These are phyloP conservation scores for Podospora pseudocomata DNA, from an alignment of 495 filamentous ascomycete species.

Conservation along the genomic window DNA sequence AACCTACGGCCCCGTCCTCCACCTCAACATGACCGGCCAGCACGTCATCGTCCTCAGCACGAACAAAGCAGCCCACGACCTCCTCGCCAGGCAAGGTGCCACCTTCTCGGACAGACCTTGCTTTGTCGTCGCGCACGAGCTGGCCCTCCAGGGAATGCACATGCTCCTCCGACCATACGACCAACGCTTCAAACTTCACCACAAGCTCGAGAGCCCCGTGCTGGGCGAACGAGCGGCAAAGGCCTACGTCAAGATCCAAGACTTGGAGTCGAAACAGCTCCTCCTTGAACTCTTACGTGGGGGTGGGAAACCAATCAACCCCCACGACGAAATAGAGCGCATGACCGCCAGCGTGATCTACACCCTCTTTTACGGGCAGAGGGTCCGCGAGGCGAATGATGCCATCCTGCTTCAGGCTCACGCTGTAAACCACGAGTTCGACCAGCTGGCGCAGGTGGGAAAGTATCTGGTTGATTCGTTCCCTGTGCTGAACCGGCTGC, in stretches of 20 bases:
- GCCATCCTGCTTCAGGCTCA: slow-evolving; percentile 12
- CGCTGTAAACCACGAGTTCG: slow-evolving; percentile 14
- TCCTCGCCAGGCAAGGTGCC: slow-evolving; percentile 29
- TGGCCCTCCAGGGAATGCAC: slow-evolving; percentile 29
- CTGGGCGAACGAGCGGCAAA: slow-evolving; percentile 33
- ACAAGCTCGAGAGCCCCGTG: slow-evolving; percentile 20
- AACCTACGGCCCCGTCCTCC: slow-evolving; percentile 42
- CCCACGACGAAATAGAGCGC: slow-evolving; percentile 12
- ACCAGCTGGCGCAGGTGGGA: slow-evolving; percentile 12
- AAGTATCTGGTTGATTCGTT: slow-evolving; percentile 16
- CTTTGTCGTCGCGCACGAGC: slow-evolving; percentile 36
- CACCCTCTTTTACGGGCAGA: slow-evolving; percentile 11
- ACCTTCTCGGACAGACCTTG: slow-evolving; percentile 24
- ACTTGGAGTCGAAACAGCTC: slow-evolving; percentile 18
- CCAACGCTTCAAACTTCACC: slow-evolving; percentile 18
- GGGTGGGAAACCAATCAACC: slow-evolving; percentile 7
- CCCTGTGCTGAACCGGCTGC: slow-evolving; percentile 7
- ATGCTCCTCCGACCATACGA: slow-evolving; percentile 26
- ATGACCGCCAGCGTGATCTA: slow-evolving; percentile 16
- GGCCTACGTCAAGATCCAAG: slow-evolving; percentile 35
- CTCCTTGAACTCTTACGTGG: slow-evolving; percentile 16
- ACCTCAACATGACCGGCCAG: slow-evolving; percentile 29
- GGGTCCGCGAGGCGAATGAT: slow-evolving; percentile 5
- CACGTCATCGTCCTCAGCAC: slow-evolving; percentile 30
- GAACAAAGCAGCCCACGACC: slow-evolving; percentile 32